Evolutionary conservation across 306 rosid species (phyloP), one percentile per base, ranked within the genome.

Genomic region (Cucurbita argyrosperma): DNA sequence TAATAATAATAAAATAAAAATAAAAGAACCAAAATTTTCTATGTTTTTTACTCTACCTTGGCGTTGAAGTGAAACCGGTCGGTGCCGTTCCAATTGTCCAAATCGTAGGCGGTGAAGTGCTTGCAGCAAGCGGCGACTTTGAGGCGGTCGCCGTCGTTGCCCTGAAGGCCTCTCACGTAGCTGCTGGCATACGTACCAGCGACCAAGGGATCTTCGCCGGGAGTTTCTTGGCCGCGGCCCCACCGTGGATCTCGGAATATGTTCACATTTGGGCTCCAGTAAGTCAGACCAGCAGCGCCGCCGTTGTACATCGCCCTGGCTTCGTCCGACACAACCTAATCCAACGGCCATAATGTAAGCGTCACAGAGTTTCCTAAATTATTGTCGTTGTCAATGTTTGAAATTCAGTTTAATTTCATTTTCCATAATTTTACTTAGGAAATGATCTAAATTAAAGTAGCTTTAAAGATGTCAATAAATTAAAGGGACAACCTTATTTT

Each of bases 291-390:
- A 4, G 94, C 97, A 4, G 16, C 46, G 8, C 97, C 98, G 40
- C 92, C 98, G 6, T 93, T 90, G 85, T 89, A 90, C 96, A 93
- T 93, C 3, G 98, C 98, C 61, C 98, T 86, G 45, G 97, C 98
- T 80, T 93, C 97, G 63, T 93, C 97, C 0, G 97, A 93, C 75
- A 90, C 98, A 74, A 87, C 94, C 97, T 90, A 62, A 62, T n/a
- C 35, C 35, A 30, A 30, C 4, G 35, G 35, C 35, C 35, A 30
- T 30, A 30, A 30, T 30, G 3, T 30, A 30, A 26, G 30, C 30
- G 30, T 26, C 3, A 26, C 30, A 1, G 30, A 26, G 30, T 26
- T 26, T 26, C 30, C 30, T 26, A 26, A 26, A 26, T 26, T 26
- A 2, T 26, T 26, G 30, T 26, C 30, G 30, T 26, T 26, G 30